phyloP scores from a whole-genome alignment of 768 basidiomycete species.

The Mrakia gelida region DNA sequence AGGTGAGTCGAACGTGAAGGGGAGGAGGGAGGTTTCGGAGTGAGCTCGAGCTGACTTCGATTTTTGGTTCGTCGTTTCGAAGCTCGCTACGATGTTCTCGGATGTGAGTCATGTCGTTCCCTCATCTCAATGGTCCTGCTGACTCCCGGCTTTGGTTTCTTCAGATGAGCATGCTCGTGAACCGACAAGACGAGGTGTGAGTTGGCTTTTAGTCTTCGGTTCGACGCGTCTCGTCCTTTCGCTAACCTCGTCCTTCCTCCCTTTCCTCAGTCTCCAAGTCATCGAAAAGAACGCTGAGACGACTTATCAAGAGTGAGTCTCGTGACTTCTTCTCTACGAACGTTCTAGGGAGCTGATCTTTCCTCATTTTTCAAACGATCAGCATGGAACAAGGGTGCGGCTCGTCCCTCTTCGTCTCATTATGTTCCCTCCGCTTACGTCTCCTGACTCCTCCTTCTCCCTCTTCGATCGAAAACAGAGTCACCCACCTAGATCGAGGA shows the following conservation, averaged over 20 bases:
- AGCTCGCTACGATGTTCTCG: constrained; percentile 6
- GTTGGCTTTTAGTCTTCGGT: neutral
- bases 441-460: neutral
- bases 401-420: neutral
- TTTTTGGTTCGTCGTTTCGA: neutral
- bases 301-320: neutral
- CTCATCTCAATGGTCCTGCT: neutral
- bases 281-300: constrained; percentile 10
- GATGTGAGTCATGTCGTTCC: neutral
- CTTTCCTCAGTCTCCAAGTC: neutral
- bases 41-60: neutral
- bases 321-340: neutral
- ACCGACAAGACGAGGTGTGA: constrained; percentile 16
- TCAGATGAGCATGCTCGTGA: neutral
- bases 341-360: neutral
- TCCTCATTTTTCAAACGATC: neutral
- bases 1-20: neutral
- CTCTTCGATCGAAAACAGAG: neutral
- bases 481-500: constrained; percentile 1
- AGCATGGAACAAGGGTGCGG: constrained; percentile 5
- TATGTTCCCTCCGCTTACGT: neutral
- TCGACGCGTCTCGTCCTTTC: neutral
- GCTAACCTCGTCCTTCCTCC: neutral
- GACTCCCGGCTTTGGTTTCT: neutral
- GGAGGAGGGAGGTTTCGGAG: neutral